Base-by-base conservation (phyloP, 495 filamentous ascomycete species). In the Tuber brumale region DNA sequence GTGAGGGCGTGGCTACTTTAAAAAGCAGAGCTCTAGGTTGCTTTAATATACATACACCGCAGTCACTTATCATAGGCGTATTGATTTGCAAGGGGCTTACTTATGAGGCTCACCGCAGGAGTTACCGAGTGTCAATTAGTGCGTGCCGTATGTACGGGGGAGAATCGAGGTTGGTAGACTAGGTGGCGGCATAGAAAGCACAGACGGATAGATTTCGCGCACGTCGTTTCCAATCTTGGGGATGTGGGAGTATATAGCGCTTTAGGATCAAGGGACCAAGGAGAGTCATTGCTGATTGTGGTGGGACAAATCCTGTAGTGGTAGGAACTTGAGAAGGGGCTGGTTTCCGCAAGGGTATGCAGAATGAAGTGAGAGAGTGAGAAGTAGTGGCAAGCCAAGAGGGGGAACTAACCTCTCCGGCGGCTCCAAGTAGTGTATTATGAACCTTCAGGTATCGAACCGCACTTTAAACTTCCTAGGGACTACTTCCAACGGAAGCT, bases 71-170 rank as follows among this genome's bases (percentile, higher is more conserved):
- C 46, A 79, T 79, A 79, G 73, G 74, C 43, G 70, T 76, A 70
- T 76, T 78, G 76, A 78, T 77, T 75, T 72, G 57, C 73, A 79
- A 71, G 77, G 76, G 78, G 70, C 70, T 79, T 79, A 69, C 72
- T 77, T 77, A 66, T 80, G 77, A 79, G 78, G 77, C 77, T 79
- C 78, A 69, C 78, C 43, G 77, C 71, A 79, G 71, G 77, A 80
- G 70, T 72, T 79, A 76, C 77, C 77, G 77, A 79, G 78, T 79
- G 77, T 71, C 78, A 80, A 70, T 66, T 18, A 35, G 57, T 31
- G 12, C 27, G 57, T 66, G 31, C 57, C 27, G 57, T 35, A 66
- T 31, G 57, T 73, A 69, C 69, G 48, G 48, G 77, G 78, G 42
- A 71, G 51, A 79, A 76, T 72, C 70, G 51, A 61, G 35, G 66